A percentile compares a stretch with the other conserved stretches of the same genome.
Conservation (phyloP, 108 stramenopile species). For the Poteriospumella lacustris region DNA sequence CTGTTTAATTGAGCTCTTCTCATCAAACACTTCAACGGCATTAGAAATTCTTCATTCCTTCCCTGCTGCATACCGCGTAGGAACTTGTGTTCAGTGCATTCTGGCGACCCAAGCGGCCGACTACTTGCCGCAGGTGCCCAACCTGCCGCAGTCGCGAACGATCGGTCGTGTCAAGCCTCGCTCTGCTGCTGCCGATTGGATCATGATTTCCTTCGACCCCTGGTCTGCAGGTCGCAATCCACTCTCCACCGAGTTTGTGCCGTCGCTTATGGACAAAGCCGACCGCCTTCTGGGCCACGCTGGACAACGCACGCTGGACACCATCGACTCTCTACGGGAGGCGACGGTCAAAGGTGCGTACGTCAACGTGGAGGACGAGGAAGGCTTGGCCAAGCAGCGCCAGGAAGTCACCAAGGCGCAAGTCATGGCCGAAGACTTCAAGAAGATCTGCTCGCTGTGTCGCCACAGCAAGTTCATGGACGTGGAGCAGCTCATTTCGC, state of each 20-base stretch:
- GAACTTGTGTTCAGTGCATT: too few relatives aligned
- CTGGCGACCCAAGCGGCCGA: slow-evolving; percentile 53
- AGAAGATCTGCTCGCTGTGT: slow-evolving; percentile 58
- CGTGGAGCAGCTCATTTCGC: slow-evolving; percentile 55
- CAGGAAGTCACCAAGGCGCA: slow-evolving; percentile 41
- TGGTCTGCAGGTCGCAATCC: slow-evolving; percentile 60
- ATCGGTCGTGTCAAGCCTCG: slow-evolving; percentile 61
- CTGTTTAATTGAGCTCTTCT: too few relatives aligned
- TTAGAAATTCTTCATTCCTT: too few relatives aligned
- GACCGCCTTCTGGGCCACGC: slow-evolving; percentile 43
- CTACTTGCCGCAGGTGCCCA: slow-evolving; percentile 61
- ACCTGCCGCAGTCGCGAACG: slow-evolving; percentile 53
- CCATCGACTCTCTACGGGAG: slow-evolving; percentile 28
- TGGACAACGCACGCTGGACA: neutral
- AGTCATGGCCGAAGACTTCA: slow-evolving; percentile 49
- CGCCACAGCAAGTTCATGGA: slow-evolving; percentile 62
- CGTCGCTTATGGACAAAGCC: slow-evolving; percentile 59
- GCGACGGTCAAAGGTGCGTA: neutral
- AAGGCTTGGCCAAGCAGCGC: slow-evolving; percentile 19
- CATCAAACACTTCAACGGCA: too few relatives aligned
- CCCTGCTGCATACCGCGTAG: too few relatives aligned
- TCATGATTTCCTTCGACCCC: slow-evolving; percentile 61
- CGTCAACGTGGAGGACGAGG: slow-evolving; percentile 8
- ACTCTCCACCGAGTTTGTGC: slow-evolving; percentile 60
- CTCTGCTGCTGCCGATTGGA: slow-evolving; percentile 51